Base-by-base conservation (phyloP, 1,284 basidiomycete species). In the Athelia sp. region DNA sequence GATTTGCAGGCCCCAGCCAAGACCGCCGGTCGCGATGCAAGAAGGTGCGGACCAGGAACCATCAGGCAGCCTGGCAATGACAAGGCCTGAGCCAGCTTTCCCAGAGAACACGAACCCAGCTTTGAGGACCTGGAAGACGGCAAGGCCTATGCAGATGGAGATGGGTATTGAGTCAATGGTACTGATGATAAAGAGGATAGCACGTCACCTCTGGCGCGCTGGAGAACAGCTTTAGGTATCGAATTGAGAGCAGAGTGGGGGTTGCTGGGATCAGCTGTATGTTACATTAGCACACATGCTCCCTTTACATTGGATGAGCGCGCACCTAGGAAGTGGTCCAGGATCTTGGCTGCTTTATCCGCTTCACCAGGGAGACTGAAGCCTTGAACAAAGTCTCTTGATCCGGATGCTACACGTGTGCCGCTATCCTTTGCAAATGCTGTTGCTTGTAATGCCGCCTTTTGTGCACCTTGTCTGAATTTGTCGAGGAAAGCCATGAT, bases 31-130 rank as follows among this genome's bases (percentile, higher is more conserved):
- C n/a, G 92, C 95, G 64, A 99, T 97, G 70, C 95, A 98, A 40
- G 89, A 93, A 0, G 96, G 96, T 1, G 95, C 95, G 44, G 90
- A 94, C 96, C 96, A 98, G 18, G 90, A 94, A 53, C 96, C 97
- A 63, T 98, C 95, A 3, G 91, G 90, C 32, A 98, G 81, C 15
- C 97, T 85, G 10, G 96, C 92, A 60, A 98, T 89, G 63, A 99
- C 94, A 51, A 99, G 71, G 9, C 96, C 96, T 0, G 90, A 93
- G 32, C 96, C 96, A 1, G 92, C 93, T 69, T 95, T 96, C 47
- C 93, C 96, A 9, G 91, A 94, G 77, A 98, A 97, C 50, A 98
- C 84, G 72, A 98, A 98, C 1, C 95, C 94, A 4, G 92, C 93
- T 67, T 92, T 91, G 65, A 98, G 71, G 22, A 98, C 93, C 58